Base-by-base conservation (phyloP, 495 filamentous ascomycete species). In the Lasiosphaeria miniovina region DNA sequence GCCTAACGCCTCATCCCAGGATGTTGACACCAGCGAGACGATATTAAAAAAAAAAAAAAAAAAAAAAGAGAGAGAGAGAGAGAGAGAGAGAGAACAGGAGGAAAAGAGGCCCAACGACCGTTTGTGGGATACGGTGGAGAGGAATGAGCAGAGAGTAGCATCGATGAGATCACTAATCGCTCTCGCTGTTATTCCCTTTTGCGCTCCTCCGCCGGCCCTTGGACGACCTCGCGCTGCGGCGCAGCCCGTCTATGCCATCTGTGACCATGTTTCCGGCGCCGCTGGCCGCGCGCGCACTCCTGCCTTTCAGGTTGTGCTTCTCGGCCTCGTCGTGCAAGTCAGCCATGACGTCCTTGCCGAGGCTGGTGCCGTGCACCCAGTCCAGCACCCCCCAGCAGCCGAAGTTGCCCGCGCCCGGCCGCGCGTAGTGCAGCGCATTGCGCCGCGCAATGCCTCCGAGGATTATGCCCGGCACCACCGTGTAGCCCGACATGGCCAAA, bases 341-440 rank as follows among this genome's bases (percentile, higher is more conserved):
- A 61, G 84, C 78, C 33, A 87, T 75, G 24, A 85, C 76, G 65
- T 82, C 77, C 66, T 81, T 80, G 4, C 77, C 80, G 14, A 87
- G 66, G 10, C 77, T 84, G 4, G 91, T 93, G n/a, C 89, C 88
- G 65, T 80, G 76, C 1, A 85, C 51, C 84, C 88, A 90, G 71
- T 97, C 93, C 62, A 93, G 40, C 7, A 96, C 61, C 1, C 91
- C 91, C 82, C 86, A 89, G 9, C 85, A 80, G 0, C 87, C 89
- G 66, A 82, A 96, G 63, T 96, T 96, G 0, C 90, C 90, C 31
- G 36, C 35, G 33, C 80, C 73, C 5, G 81, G 68, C 33, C 74
- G 74, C 54, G 83, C 70, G 58, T 88, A 79, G 74, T 97, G 93
- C 45, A 70, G 66, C 58, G 93, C 89, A 3, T 77, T 85, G 36